Evolutionary conservation across 208 protist genomes (phyloP).

Genomic region (Acanthamoeba castellanii): DNA sequence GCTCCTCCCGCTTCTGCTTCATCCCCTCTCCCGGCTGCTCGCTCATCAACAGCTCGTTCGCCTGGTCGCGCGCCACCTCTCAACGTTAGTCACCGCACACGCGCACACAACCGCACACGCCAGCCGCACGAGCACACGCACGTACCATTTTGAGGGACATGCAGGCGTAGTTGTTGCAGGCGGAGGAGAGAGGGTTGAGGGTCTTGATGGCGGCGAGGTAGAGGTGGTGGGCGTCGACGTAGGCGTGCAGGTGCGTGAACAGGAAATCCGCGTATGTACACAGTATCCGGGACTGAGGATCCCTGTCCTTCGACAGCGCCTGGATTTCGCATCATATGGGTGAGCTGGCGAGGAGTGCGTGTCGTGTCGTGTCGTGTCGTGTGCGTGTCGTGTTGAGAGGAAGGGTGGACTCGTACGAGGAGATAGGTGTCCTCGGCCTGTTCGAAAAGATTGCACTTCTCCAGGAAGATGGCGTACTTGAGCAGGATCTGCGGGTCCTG

Average conservation of each 20-base stretch:
- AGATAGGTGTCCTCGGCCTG: constrained; percentile 50
- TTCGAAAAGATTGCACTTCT: constrained; percentile 6
- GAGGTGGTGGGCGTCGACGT: constrained; percentile 42
- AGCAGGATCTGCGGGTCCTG: constrained; percentile 5
- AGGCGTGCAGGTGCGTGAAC: constrained; percentile 31
- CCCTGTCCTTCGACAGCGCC: background rate
- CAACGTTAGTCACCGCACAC: too few species aligned
- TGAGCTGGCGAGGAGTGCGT: too few species aligned
- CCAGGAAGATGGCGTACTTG: constrained; percentile 63
- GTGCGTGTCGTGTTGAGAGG: background rate
- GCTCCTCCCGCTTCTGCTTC: constrained; percentile 55
- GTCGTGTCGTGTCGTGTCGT: too few species aligned
- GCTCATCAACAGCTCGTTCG: constrained; percentile 27
- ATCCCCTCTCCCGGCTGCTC: background rate
- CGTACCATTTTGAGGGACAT: constrained; percentile 49
- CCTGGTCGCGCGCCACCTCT: background rate
- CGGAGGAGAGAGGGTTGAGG: background rate
- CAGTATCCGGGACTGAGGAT: background rate
- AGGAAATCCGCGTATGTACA: constrained; percentile 68
- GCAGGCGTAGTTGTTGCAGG: constrained; percentile 70
- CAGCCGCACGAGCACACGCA: background rate
- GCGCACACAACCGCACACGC: background rate
- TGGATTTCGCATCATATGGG: background rate
- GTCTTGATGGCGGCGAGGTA: constrained; percentile 48
- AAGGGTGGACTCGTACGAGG: background rate